These are phyloP conservation scores for Annulohypoxylon bovei DNA, from an alignment of 495 filamentous ascomycete species.

Conservation along the genomic window DNA sequence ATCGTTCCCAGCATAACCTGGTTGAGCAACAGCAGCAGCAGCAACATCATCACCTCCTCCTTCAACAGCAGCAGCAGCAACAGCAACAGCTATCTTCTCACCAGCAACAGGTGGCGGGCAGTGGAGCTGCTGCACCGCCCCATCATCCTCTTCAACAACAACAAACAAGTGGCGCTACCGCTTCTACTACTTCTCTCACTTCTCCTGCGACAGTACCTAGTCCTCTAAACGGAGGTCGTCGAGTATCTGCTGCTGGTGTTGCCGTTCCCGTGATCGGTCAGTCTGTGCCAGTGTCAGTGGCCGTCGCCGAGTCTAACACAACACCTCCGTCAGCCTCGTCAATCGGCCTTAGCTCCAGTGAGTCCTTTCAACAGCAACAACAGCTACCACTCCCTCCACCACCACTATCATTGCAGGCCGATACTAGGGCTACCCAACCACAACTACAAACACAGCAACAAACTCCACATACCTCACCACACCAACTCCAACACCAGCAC, in stretches of 20 bases:
- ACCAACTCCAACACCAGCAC: slow-evolving; percentile 32
- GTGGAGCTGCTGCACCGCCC: slow-evolving; percentile 48
- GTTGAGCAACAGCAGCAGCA: slow-evolving; percentile 54
- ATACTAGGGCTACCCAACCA: slow-evolving; percentile 30
- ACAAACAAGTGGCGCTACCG: slow-evolving; percentile 15
- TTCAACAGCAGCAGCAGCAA: slow-evolving; percentile 43
- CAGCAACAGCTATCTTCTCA: slow-evolving; percentile 37
- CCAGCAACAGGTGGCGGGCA: slow-evolving; percentile 47
- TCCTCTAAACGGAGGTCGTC: slow-evolving; percentile 34
- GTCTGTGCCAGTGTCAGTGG: slow-evolving; percentile 11
- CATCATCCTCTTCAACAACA: slow-evolving; percentile 39
- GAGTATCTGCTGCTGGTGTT: slow-evolving; percentile 40
- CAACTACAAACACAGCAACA: slow-evolving; percentile 32
- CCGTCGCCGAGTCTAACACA: slow-evolving; percentile 41
- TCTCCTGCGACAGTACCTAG: slow-evolving; percentile 20
- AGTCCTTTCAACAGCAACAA: slow-evolving; percentile 53
- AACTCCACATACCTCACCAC: slow-evolving; percentile 35
- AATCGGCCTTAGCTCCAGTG: slow-evolving; percentile 54
- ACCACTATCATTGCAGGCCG: slow-evolving; percentile 23
- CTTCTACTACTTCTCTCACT: slow-evolving; percentile 23
- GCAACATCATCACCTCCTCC: slow-evolving; percentile 44
- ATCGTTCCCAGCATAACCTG: slow-evolving; percentile 61
- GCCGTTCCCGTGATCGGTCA: slow-evolving; percentile 23
- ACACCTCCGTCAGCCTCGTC: slow-evolving; percentile 58
- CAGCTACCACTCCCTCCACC: slow-evolving; percentile 10